A percentile compares a stretch with the other conserved stretches of the same genome.
phyloP scores from a whole-genome alignment of 768 basidiomycete species.

The Russula sp. region DNA sequence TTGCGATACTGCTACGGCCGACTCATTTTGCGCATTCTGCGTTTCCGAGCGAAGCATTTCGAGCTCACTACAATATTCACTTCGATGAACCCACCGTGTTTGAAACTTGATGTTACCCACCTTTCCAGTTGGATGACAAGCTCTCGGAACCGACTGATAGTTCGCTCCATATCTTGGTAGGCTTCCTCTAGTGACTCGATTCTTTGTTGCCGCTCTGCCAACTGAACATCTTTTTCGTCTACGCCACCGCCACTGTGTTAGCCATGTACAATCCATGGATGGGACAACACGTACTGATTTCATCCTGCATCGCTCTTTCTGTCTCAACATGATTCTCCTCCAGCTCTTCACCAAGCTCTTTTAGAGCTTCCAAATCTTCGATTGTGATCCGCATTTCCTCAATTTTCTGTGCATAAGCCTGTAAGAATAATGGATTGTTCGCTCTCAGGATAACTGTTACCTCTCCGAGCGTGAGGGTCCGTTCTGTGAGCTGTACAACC shows the following conservation, averaged over 20 bases:
- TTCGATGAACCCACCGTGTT: background rate
- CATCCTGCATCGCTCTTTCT: slow-evolving; percentile 84
- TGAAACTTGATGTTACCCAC: slow-evolving; percentile 36
- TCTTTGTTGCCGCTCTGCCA: slow-evolving; percentile 59
- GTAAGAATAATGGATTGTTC: background rate
- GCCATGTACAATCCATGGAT: background rate
- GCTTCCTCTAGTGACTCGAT: slow-evolving; percentile 66
- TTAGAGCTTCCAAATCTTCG: slow-evolving; percentile 92
- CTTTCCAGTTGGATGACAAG: slow-evolving; percentile 77
- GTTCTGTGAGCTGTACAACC: slow-evolving; percentile 89
- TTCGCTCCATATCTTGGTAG: slow-evolving; percentile 79
- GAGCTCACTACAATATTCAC: slow-evolving; percentile 56
- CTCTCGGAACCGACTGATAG: slow-evolving; percentile 89
- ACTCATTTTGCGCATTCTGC: slow-evolving; percentile 76
- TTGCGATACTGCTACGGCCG: slow-evolving; percentile 76
- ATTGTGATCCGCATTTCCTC: slow-evolving; percentile 96
- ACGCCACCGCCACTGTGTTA: background rate
- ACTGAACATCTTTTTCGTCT: slow-evolving; percentile 65
- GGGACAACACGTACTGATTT: slow-evolving; percentile 54
- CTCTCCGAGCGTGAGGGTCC: slow-evolving; percentile 88
- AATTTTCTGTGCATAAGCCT: slow-evolving; percentile 58
- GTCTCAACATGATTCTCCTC: slow-evolving; percentile 95
- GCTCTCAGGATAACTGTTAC: slow-evolving; percentile 33
- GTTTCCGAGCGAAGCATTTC: slow-evolving; percentile 78
- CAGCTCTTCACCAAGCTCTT: slow-evolving; percentile 94